These are phyloP conservation scores for Trifolium dubium DNA, from an alignment of 306 rosid species.

Conservation along the genomic window DNA sequence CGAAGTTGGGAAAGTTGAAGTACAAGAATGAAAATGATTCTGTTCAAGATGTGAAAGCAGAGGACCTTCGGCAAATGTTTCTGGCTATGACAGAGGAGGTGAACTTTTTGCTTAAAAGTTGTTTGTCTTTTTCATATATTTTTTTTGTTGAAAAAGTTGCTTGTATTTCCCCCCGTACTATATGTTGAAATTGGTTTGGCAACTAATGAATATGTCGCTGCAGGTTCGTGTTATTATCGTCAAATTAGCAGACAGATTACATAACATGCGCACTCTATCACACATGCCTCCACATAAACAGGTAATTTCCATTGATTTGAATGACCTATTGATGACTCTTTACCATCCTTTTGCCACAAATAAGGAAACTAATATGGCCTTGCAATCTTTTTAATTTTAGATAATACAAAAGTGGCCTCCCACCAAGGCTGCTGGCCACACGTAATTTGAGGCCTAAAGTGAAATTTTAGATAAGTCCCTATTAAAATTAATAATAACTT, in stretches of 20 bases:
- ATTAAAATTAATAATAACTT: not conserved
- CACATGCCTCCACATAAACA: constrained; percentile 98
- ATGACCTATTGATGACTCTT: constrained; percentile 23
- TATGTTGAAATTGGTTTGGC: constrained; percentile 37
- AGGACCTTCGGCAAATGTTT: constrained; percentile 97
- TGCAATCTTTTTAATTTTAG: constrained; percentile 26
- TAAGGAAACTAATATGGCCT: constrained; percentile 28
- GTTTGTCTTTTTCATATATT: constrained; percentile 29
- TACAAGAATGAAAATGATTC: constrained; percentile 79
- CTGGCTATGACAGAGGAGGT: constrained; percentile 99
- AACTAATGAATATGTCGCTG: constrained; percentile 44
- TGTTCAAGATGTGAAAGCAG: constrained; percentile 94
- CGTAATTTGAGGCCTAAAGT: not conserved
- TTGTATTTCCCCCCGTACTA: constrained; percentile 36
- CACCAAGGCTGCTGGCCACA: not conserved
- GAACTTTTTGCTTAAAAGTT: constrained; percentile 32
- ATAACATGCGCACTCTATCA: constrained; percentile 96
- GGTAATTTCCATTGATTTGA: constrained; percentile 58
- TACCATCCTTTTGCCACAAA: constrained; percentile 1
- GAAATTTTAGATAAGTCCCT: not conserved
- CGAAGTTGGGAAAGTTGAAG: constrained; percentile 94
- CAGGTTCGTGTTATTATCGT: constrained; percentile 99
- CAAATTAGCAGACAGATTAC: constrained; percentile 94
- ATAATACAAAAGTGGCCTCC: constrained; percentile 1
- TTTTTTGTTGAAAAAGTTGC: not conserved